Percentiles rank a stretch among this genome's conserved stretches.
Conservation (phyloP, 306 rosid genomes). For the Vigna reflexopilosa region DNA sequence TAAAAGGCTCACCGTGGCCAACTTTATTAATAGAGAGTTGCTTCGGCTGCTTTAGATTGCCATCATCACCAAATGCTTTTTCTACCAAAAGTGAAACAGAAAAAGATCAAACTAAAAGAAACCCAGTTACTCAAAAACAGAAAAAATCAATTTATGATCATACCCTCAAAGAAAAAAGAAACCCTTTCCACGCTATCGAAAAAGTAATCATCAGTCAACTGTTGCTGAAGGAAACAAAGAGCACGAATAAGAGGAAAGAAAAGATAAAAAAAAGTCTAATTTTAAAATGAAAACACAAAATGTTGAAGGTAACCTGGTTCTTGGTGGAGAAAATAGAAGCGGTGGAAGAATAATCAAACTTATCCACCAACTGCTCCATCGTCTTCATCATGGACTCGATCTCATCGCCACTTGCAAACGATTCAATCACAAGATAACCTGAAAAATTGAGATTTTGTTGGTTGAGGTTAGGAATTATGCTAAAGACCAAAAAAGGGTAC, state of each 20-base stretch:
- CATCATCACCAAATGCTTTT: conserved; percentile 92
- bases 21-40: conserved; percentile 89
- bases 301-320: conserved; percentile 63
- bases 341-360: conserved; percentile 77
- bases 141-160: conserved; percentile 3
- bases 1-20: conserved; percentile 75
- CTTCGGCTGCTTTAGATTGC: conserved; percentile 81
- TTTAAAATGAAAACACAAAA: background rate
- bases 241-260: background rate
- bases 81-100: conserved; percentile 59
- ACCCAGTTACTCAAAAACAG: background rate
- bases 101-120: conserved; percentile 3
- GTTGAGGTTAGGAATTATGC: conserved; percentile 7
- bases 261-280: background rate
- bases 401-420: conserved; percentile 67
- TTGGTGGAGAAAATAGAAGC: conserved; percentile 89
- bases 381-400: conserved; percentile 71
- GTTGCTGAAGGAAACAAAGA: conserved; percentile 50
- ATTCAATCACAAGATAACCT: conserved; percentile 88
- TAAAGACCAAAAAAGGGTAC: conserved; percentile 33
- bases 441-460: background rate
- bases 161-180: conserved; percentile 94
- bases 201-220: conserved; percentile 73
- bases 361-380: conserved; percentile 76
- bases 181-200: conserved; percentile 74